Conservation (phyloP, 176 grass and related monocot genomes). For the Oryza australiensis region DNA sequence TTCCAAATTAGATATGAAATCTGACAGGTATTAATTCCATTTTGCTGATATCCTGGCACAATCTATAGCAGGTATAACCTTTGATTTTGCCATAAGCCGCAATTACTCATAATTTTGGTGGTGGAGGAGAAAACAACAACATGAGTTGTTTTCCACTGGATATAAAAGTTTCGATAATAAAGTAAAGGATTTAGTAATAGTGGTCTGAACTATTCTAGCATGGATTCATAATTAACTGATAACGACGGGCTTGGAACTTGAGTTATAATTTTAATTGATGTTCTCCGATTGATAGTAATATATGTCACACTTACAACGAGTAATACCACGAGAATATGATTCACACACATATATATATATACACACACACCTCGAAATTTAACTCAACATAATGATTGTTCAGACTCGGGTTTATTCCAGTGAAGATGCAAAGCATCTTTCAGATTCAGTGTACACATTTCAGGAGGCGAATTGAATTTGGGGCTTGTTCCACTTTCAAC, state of each 20-base stretch:
- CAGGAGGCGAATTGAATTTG: background rate
- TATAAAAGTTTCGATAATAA: background rate
- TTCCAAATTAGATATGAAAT: background rate
- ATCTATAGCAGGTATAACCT: background rate
- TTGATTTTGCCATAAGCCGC: conserved; percentile 15
- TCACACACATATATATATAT: conserved; percentile 16
- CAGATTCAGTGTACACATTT: background rate
- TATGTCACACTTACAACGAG: background rate
- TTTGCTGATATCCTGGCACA: background rate
- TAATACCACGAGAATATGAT: conserved; percentile 39
- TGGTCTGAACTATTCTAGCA: background rate
- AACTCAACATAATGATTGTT: background rate
- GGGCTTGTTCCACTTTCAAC: too few relatives aligned
- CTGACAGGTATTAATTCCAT: background rate
- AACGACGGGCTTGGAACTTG: background rate
- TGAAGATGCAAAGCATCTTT: conserved; percentile 23
- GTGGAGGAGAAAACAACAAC: background rate
- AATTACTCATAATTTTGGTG: conserved; percentile 23
- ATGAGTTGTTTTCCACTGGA: conserved; percentile 20
- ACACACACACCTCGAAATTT: conserved; percentile 19
- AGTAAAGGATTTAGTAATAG: background rate
- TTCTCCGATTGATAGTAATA: background rate
- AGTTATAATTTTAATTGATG: background rate
- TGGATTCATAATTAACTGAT: conserved; percentile 29
- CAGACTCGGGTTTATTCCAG: conserved; percentile 31